These are phyloP conservation scores for Eucalyptus sideroxylon DNA, from an alignment of 345 rosid species.

Conservation along the genomic window DNA sequence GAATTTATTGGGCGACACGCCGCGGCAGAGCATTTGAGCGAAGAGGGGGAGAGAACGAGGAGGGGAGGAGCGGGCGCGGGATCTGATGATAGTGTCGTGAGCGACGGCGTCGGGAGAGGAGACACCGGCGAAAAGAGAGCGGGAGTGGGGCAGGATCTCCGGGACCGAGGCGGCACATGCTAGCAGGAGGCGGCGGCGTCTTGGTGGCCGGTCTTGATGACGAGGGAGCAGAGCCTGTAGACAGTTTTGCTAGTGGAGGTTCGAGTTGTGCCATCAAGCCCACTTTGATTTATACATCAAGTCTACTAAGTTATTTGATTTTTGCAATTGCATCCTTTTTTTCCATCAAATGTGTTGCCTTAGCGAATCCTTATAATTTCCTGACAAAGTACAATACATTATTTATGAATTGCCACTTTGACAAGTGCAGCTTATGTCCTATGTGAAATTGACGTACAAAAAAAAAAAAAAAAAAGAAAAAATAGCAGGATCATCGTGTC, in stretches of 20 bases:
- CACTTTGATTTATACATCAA: not conserved
- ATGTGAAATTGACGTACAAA: not conserved
- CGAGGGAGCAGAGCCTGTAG: constrained; percentile 6
- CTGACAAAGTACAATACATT: not conserved
- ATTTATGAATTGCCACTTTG: not conserved
- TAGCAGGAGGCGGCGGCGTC: not conserved
- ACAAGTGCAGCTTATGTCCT: not conserved
- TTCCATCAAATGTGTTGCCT: not conserved
- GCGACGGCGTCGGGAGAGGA: constrained; percentile 18
- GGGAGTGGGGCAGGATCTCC: constrained; percentile 7
- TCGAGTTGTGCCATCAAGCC: not conserved
- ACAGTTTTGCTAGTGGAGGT: not conserved
- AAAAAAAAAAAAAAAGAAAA: too few species aligned
- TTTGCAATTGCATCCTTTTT: not conserved
- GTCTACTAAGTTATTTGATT: not conserved
- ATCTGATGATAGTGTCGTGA: constrained; percentile 31
- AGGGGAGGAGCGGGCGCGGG: constrained; percentile 15
- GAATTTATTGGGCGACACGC: too few species aligned
- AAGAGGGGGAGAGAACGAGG: too few species aligned
- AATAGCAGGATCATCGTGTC: accelerated
- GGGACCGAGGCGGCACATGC: constrained; percentile 9
- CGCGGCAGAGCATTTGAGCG: too few species aligned
- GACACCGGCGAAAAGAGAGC: constrained; percentile 4
- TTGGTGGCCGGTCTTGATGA: constrained; percentile 8
- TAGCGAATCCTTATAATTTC: accelerated